phyloP scores from a whole-genome alignment of 2,329 filamentous ascomycete genomes.

The Aspergillus transmontanensis region DNA sequence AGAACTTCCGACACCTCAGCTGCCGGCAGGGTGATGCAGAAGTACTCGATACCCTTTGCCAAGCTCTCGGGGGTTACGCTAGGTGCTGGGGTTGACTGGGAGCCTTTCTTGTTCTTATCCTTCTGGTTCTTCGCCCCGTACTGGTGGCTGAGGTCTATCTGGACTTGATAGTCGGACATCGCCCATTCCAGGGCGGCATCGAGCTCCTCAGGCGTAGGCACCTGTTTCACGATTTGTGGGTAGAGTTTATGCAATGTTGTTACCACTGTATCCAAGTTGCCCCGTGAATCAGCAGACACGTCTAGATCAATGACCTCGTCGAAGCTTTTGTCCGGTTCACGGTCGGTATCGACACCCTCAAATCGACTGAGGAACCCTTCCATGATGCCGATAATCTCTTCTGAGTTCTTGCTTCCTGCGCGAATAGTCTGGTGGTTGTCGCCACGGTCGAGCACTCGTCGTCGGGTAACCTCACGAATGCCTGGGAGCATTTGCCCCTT shows the following conservation, averaged over 20 bases:
- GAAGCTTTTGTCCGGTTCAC: constrained; percentile 76
- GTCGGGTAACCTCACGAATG: constrained; percentile 73
- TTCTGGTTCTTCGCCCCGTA: constrained; percentile 43
- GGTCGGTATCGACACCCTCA: constrained; percentile 69
- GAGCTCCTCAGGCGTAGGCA: constrained; percentile 73
- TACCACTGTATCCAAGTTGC: constrained; percentile 82
- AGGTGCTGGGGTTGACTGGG: constrained; percentile 23
- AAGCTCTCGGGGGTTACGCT: constrained; percentile 36
- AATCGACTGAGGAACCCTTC: constrained; percentile 88
- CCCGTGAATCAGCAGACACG: constrained; percentile 72
- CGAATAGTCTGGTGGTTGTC: constrained; percentile 99
- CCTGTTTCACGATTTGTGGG: constrained; percentile 66
- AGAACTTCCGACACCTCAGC: constrained; percentile 61
- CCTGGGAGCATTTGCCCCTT: constrained; percentile 63
- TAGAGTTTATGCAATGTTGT: constrained; percentile 72
- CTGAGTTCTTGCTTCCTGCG: constrained; percentile 69
- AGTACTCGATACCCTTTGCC: constrained; percentile 66
- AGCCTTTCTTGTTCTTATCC: constrained; percentile 33
- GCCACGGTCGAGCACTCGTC: constrained; percentile 79
- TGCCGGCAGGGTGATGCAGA: constrained; percentile 59
- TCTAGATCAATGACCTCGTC: constrained; percentile 85
- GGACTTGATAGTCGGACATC: constrained; percentile 74
- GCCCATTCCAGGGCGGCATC: constrained; percentile 78
- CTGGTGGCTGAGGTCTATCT: constrained; percentile 68
- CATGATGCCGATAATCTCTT: constrained; percentile 88